Conservation (phyloP, 768 basidiomycete genomes). For the Panus rudis region DNA sequence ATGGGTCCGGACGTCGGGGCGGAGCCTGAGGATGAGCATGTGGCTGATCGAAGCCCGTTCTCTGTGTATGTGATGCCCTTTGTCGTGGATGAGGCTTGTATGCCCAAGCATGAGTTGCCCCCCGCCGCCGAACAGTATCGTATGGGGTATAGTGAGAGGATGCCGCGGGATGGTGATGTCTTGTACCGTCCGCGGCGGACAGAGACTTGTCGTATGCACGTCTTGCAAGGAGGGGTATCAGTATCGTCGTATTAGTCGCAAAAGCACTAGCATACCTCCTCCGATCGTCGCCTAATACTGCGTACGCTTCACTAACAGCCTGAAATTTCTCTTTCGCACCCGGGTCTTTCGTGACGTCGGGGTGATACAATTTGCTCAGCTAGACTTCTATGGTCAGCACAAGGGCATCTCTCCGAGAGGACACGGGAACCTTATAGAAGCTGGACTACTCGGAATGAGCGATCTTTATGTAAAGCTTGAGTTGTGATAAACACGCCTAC, state of each 20-base stretch:
- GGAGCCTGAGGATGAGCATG: conserved; percentile 7
- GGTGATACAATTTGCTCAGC: conserved; percentile 44
- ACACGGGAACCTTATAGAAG: conserved; percentile 28
- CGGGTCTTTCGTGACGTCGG: conserved; percentile 35
- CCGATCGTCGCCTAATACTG: conserved; percentile 37
- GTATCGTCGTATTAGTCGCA: too few species aligned
- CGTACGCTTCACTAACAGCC: conserved; percentile 41
- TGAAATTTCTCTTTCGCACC: conserved; percentile 35
- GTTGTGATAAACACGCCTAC: conserved; percentile 10
- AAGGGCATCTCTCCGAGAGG: not conserved
- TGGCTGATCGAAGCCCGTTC: conserved; percentile 8
- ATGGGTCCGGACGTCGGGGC: conserved; percentile 17
- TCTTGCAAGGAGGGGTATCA: too few species aligned
- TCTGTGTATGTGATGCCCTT: conserved; percentile 13
- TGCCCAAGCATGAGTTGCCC: conserved; percentile 34
- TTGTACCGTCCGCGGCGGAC: conserved; percentile 1
- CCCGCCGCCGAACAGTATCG: conserved; percentile 24
- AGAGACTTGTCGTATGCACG: too few species aligned
- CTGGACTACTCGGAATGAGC: conserved; percentile 23
- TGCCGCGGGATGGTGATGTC: conserved; percentile 7
- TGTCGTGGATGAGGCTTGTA: conserved; percentile 14
- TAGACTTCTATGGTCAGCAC: conserved; percentile 11
- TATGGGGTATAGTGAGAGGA: conserved; percentile 14
- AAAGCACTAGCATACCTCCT: conserved; percentile 33
- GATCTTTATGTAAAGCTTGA: not conserved